A percentile compares a stretch with the other conserved stretches of the same genome.
Conservation (phyloP, 371 early-diverging fungal genomes). For the Circinella minor region DNA sequence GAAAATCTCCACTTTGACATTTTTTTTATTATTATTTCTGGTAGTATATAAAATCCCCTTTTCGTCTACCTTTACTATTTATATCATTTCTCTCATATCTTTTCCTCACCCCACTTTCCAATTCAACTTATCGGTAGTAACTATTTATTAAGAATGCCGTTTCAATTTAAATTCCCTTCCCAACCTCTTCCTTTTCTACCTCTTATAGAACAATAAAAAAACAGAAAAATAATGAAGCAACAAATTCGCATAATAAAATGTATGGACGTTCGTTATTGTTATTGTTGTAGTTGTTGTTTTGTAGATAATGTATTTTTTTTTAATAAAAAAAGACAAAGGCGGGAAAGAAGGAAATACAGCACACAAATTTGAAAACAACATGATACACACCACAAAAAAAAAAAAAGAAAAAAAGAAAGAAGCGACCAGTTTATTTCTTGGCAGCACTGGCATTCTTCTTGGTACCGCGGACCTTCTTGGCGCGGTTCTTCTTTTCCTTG, state of each 20-base stretch:
- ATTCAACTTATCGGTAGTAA: not conserved
- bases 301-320: not conserved
- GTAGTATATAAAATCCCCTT: not conserved
- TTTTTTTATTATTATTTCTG: not conserved
- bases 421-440: slow-evolving; percentile 35
- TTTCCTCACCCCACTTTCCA: not conserved
- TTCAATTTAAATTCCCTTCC: slow-evolving; percentile 5
- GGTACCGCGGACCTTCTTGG: slow-evolving; percentile 98
- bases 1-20: not conserved
- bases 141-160: slow-evolving; percentile 8
- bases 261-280: too few relatives aligned
- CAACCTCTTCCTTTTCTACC: not conserved
- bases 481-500: slow-evolving; percentile 99
- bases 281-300: too few relatives aligned
- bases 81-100: not conserved
- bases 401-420: not conserved
- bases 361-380: not conserved
- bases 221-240: not conserved
- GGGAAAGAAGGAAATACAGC: not conserved
- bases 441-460: slow-evolving; percentile 83
- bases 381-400: not conserved
- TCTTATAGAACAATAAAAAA: not conserved
- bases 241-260: too few relatives aligned
- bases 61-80: too few relatives aligned
- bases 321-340: not conserved